Percentiles rank a stretch among this genome's conserved stretches.
These are phyloP conservation scores for Penicillium verhagenii DNA, from an alignment of 495 filamentous ascomycete species.

Conservation along the genomic window DNA sequence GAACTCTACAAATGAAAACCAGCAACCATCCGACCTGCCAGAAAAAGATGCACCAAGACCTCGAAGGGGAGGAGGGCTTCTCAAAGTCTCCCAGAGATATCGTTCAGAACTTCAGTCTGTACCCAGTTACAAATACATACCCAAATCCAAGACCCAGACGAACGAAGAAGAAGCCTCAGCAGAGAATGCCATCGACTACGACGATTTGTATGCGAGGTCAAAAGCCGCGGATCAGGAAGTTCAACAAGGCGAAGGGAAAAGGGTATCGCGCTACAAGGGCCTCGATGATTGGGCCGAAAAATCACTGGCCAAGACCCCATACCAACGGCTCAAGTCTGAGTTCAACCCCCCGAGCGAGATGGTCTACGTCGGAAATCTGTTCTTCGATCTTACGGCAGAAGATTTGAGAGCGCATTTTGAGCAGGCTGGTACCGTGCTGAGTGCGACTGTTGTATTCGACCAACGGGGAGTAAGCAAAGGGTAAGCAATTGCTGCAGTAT, in stretches of 20 bases:
- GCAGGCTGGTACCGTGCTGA: conserved; percentile 61
- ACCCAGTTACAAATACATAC: too few species aligned
- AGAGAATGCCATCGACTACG: not conserved
- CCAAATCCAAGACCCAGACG: too few species aligned
- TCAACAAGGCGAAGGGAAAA: not conserved
- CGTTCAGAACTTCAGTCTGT: too few species aligned
- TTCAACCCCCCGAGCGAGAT: conserved; percentile 24
- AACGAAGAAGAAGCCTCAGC: not conserved
- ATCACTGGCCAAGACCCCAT: not conserved
- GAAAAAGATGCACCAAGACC: not conserved
- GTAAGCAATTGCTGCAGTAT: conserved; percentile 60
- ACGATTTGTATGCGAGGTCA: not conserved
- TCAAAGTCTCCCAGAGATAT: not conserved
- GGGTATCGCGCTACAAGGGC: not conserved
- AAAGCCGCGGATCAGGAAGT: not conserved
- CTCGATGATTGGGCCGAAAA: not conserved
- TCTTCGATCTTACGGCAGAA: conserved; percentile 74
- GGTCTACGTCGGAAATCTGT: conserved; percentile 82
- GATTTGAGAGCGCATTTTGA: conserved; percentile 67
- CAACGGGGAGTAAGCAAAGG: conserved; percentile 80
- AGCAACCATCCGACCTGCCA: not conserved
- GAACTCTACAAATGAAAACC: conserved; percentile 17
- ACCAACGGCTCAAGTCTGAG: too few species aligned
- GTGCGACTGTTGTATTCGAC: conserved; percentile 62
- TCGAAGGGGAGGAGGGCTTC: not conserved